Percentiles rank a stretch among this genome's conserved stretches.
phyloP scores from a whole-genome alignment of 148 eudicot genomes.

The Chenopodium quinoa region DNA sequence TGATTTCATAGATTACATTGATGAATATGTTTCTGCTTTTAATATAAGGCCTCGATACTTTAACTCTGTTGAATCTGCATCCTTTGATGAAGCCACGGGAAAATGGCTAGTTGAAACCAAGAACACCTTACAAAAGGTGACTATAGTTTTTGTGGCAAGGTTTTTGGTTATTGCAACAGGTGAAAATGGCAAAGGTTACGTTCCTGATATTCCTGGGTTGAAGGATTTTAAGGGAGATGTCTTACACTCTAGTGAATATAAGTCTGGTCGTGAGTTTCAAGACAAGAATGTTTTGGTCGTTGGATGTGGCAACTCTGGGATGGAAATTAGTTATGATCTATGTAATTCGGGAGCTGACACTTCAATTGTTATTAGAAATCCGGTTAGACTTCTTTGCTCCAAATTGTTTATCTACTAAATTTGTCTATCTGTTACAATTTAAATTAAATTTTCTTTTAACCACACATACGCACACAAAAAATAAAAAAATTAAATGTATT shows the following conservation, averaged over 20 bases:
- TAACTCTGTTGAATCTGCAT: constrained; percentile 30
- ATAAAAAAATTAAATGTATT: too few species aligned
- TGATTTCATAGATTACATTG: constrained; percentile 42
- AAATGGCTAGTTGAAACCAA: constrained; percentile 35
- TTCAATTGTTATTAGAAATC: constrained; percentile 39
- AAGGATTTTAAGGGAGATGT: constrained; percentile 30
- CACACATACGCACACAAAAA: too few species aligned
- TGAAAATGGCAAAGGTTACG: constrained; percentile 32
- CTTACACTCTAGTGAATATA: constrained; percentile 41
- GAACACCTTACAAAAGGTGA: background rate
- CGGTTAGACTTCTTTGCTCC: constrained; percentile 22
- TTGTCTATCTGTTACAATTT: too few species aligned
- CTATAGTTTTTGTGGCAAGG: constrained; percentile 17
- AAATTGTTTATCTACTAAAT: background rate
- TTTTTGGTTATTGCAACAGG: constrained; percentile 45
- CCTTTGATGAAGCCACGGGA: constrained; percentile 15
- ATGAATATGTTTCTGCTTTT: constrained; percentile 40
- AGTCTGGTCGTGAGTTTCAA: constrained; percentile 26
- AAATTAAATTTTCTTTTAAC: too few species aligned
- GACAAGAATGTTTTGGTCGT: constrained; percentile 40
- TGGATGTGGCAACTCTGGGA: constrained; percentile 54
- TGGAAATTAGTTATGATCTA: constrained; percentile 47
- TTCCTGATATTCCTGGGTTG: constrained; percentile 37
- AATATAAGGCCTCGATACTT: constrained; percentile 32
- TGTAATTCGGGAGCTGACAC: constrained; percentile 36